Evolutionary conservation across 805 yeast genomes (phyloP).

Genomic region (Lipomyces spencermartinsiae): DNA sequence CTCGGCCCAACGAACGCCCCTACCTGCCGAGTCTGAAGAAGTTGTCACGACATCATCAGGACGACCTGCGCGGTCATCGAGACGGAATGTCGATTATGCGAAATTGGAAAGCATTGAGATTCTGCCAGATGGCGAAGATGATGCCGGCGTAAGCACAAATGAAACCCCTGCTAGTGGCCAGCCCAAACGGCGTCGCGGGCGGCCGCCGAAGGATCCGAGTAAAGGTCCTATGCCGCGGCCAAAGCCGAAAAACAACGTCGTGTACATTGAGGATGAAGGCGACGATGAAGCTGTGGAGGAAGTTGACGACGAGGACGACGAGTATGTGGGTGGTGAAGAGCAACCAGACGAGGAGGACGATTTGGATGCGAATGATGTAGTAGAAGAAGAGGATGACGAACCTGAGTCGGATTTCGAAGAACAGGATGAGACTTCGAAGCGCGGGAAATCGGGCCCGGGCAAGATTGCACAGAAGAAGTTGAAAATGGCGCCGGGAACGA

Average conservation of each 20-base stretch:
- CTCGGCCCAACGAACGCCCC: neutral
- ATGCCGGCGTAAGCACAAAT: neutral
- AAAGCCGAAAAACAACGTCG: neutral
- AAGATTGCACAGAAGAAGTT: conserved; percentile 2
- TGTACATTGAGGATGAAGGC: conserved; percentile 12
- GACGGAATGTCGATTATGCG: conserved; percentile 12
- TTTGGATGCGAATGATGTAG: neutral
- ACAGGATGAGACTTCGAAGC: conserved; percentile 6
- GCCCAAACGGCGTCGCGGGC: conserved; percentile 18
- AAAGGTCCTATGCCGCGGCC: conserved; percentile 15
- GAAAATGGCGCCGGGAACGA: neutral
- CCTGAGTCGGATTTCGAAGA: conserved; percentile 9
- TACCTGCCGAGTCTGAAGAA: neutral
- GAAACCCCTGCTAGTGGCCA: conserved; percentile 3
- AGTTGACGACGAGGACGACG: conserved; percentile 5
- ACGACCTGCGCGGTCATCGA: conserved; percentile 21
- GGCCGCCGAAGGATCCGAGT: conserved; percentile 28
- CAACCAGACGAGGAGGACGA: conserved; percentile 8
- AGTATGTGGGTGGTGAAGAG: conserved; percentile 9
- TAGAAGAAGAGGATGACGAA: conserved; percentile 7
- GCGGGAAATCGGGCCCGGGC: neutral
- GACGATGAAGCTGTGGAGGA: conserved; percentile 13
- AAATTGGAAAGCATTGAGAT: neutral
- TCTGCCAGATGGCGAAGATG: neutral
- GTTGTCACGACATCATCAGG: conserved; percentile 15